Evolutionary conservation across 176 grass and related monocot species (phyloP), one percentile per base, ranked within the genome.

Genomic region (Pharus latifolius): DNA sequence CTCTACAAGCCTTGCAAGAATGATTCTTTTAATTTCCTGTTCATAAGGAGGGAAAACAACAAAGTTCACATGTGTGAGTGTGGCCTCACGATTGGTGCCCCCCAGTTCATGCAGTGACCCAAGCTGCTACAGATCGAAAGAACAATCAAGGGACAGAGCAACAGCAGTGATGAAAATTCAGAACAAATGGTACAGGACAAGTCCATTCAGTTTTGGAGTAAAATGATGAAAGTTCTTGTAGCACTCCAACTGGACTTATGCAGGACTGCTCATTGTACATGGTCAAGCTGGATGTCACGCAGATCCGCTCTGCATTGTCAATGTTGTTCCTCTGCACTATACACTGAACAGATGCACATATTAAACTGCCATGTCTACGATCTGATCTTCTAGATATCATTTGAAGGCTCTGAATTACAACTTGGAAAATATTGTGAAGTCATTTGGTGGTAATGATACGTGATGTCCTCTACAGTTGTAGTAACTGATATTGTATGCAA

Each of bases 141-240:
- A 49, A 78, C 31, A 59, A 84, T 59, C 51, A 78, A 66, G 43
- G 15, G 9, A 44, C 60, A 60, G 31, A 42, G 38, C n/a, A 50
- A 40, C 56, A 49, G 32, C 2, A 40, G 24, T 46, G 61, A 46
- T 67, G 68, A 60, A 60, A 44, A 25, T 41, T 27, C 15, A 15
- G 32, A 51, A 20, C 32, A 73, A 65, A 56, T 71, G 73, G 14
- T 34, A 58, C 34, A 79, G 18, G 80, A 70, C 41, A 42, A 55
- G 44, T 37, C 37, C 33, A 56, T 65, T 42, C 82, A 67, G 10
- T 59, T 77, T n/a, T 78, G 46, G 32, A 73, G 73, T 60, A 46
- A 44, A 33, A 73, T 78, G 43, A 84, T 73, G 60, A 45, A 73
- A 22, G 50, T 60, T 78, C 16, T 69, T 76, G 71, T 69, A 69